Conservation (phyloP, 1,284 basidiomycete genomes). For the Cutaneotrichosporon curvatum region DNA sequence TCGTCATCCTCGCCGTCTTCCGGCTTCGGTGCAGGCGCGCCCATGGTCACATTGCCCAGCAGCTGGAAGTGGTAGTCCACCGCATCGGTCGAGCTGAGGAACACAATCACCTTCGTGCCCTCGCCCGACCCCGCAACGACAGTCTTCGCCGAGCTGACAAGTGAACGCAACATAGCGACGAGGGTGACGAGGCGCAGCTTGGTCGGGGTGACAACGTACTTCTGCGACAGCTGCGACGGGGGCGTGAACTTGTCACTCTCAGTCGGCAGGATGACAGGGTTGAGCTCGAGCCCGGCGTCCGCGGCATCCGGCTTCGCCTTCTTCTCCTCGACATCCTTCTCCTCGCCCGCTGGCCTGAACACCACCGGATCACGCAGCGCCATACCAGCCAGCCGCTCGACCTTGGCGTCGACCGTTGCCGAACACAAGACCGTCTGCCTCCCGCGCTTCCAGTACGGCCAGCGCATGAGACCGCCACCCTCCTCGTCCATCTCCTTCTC, state of each 20-base stretch:
- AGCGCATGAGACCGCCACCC: conserved; percentile 48
- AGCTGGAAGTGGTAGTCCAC: conserved; percentile 95
- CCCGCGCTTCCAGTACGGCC: conserved; percentile 62
- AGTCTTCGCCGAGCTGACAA: conserved; percentile 52
- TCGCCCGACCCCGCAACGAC: conserved; percentile 19
- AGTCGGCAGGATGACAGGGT: conserved; percentile 22
- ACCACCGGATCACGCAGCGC: conserved; percentile 55
- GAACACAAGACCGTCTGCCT: conserved; percentile 87
- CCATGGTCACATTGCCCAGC: conserved; percentile 72
- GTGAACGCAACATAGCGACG: conserved; percentile 69
- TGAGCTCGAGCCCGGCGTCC: conserved; percentile 16
- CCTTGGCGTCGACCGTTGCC: conserved; percentile 90
- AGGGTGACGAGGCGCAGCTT: conserved; percentile 89
- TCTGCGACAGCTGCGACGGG: conserved; percentile 89
- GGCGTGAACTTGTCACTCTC: conserved; percentile 66
- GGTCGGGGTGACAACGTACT: conserved; percentile 83
- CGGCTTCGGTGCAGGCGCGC: conserved; percentile 27
- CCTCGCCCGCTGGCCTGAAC: conserved; percentile 39
- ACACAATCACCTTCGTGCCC: conserved; percentile 70
- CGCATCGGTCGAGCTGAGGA: conserved; percentile 92
- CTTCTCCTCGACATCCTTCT: conserved; percentile 13
- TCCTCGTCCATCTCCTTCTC: conserved; percentile 57
- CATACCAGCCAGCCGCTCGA: conserved; percentile 83
- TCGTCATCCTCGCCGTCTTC: conserved; percentile 27
- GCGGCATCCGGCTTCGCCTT: conserved; percentile 21